phyloP scores from a whole-genome alignment of 1,139 yeast genomes.

The Candida freyschussii region DNA sequence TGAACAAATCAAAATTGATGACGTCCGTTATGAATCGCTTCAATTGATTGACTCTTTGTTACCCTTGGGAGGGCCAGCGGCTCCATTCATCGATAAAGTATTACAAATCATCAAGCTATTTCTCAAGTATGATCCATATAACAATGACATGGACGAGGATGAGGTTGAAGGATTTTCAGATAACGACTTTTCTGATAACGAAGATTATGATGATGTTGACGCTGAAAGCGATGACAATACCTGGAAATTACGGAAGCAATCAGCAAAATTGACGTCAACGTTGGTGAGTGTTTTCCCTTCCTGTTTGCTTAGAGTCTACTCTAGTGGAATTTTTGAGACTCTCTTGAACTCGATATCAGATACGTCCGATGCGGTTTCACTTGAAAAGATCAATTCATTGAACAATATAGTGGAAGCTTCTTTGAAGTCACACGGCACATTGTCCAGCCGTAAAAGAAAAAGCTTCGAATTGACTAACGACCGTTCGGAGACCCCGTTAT shows the following conservation, averaged over 20 bases:
- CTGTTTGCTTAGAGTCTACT: slow-evolving; percentile 16
- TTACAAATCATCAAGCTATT: slow-evolving; percentile 37
- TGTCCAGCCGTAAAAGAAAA: slow-evolving; percentile 27
- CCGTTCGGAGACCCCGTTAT: slow-evolving; percentile 19
- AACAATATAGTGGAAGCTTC: slow-evolving; percentile 28
- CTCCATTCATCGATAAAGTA: slow-evolving; percentile 29
- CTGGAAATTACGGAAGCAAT: slow-evolving; percentile 62
- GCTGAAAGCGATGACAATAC: slow-evolving; percentile 30
- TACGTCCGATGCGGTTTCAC: slow-evolving; percentile 35
- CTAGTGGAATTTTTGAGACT: slow-evolving; percentile 24
- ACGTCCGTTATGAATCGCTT: slow-evolving; percentile 47
- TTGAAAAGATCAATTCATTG: slow-evolving; percentile 31
- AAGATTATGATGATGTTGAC: slow-evolving; percentile 24
- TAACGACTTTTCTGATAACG: slow-evolving; percentile 28
- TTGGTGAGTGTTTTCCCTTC: slow-evolving; percentile 36
- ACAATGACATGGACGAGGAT: slow-evolving; percentile 27
- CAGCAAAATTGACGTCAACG: slow-evolving; percentile 43
- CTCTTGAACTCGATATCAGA: slow-evolving; percentile 32
- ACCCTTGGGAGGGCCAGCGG: slow-evolving; percentile 26
- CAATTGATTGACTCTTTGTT: slow-evolving; percentile 35
- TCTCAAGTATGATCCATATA: slow-evolving; percentile 56
- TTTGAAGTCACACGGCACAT: slow-evolving; percentile 23
- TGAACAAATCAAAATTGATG: slow-evolving; percentile 39
- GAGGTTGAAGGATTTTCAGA: slow-evolving; percentile 28
- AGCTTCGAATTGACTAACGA: slow-evolving; percentile 31